phyloP scores from a whole-genome alignment of 106 monocot genomes.

The Vanilla planifolia region DNA sequence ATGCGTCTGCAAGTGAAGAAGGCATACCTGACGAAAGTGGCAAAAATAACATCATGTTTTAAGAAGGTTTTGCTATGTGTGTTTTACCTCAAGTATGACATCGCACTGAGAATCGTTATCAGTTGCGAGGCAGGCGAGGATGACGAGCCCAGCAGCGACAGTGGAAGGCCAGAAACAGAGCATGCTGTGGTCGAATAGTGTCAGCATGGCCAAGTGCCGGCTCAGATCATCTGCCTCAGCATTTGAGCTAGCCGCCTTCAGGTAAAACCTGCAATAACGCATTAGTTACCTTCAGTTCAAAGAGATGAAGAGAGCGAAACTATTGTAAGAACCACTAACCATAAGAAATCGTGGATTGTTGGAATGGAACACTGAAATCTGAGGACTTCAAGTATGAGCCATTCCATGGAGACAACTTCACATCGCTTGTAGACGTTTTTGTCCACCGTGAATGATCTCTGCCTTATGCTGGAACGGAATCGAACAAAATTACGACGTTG shows the following conservation, averaged over 20 bases:
- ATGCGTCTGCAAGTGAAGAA: constrained; percentile 56
- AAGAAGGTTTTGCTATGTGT: neutral
- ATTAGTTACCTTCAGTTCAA: neutral
- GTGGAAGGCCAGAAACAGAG: constrained; percentile 92
- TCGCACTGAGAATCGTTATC: constrained; percentile 45
- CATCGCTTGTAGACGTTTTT: constrained; percentile 41
- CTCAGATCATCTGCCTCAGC: constrained; percentile 45
- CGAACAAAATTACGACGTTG: neutral
- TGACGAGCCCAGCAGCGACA: constrained; percentile 81
- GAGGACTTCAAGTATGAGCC: constrained; percentile 83
- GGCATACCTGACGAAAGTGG: neutral
- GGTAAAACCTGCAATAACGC: constrained; percentile 64
- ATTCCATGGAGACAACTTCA: constrained; percentile 98
- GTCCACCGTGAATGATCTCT: constrained; percentile 49
- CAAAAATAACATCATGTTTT: neutral
- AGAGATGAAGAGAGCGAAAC: too few species aligned
- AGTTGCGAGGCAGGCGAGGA: constrained; percentile 77
- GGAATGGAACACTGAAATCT: constrained; percentile 70
- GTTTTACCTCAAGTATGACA: constrained; percentile 68
- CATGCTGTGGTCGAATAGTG: constrained; percentile 64
- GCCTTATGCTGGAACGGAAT: constrained; percentile 37
- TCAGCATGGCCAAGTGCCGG: constrained; percentile 58
- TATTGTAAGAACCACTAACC: constrained; percentile 38
- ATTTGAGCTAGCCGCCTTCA: constrained; percentile 76
- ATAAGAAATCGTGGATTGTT: constrained; percentile 78